phyloP scores from a whole-genome alignment of 2,329 filamentous ascomycete species.

The Fusarium duplospermum region DNA sequence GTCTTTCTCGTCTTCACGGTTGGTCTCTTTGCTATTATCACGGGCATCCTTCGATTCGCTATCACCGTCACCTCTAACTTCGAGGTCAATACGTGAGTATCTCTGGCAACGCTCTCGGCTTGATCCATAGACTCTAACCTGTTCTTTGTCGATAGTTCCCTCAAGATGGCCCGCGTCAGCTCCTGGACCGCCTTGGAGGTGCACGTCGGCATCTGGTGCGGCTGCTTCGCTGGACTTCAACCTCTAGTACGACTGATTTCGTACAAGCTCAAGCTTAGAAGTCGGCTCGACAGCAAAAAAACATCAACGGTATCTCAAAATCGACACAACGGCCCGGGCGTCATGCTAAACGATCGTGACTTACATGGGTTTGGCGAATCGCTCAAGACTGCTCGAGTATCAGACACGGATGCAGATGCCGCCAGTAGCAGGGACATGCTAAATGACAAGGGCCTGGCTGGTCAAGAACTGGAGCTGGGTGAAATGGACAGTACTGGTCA shows the following conservation, averaged over 20 bases:
- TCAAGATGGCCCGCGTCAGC: neutral
- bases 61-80: neutral
- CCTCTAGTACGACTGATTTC: neutral
- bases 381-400: neutral
- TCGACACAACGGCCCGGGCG: neutral
- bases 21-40: neutral
- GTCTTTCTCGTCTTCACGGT: neutral
- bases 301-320: neutral
- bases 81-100: neutral
- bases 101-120: neutral
- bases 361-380: neutral
- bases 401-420: neutral
- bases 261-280: neutral
- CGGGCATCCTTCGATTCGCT: neutral
- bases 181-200: neutral
- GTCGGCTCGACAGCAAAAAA: neutral
- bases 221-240: neutral
- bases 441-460: neutral
- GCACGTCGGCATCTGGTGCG: neutral
- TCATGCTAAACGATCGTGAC: neutral
- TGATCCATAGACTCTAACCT: neutral
- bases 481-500: neutral
- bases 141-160: neutral
- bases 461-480: neutral
- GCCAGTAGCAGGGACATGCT: neutral